phyloP scores from a whole-genome alignment of 768 basidiomycete genomes.

The Amanita polypyramis region DNA sequence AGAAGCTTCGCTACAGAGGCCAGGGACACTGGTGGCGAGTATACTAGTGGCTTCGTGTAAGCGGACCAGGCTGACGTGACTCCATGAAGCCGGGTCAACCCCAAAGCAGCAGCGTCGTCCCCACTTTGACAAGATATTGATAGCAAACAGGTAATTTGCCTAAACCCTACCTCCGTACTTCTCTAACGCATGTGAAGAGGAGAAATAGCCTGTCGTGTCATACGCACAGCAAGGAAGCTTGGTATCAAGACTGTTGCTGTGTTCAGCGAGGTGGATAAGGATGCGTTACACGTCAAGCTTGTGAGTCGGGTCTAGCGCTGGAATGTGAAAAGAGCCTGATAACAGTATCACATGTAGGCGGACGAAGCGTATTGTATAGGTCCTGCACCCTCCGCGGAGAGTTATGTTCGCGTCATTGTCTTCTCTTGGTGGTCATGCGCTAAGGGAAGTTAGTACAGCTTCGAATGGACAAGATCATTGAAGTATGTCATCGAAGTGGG shows the following conservation, averaged over 20 bases:
- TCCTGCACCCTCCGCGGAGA: slow-evolving; percentile 79
- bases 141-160: slow-evolving; percentile 66
- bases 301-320: slow-evolving; percentile 26
- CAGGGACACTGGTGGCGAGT: background rate
- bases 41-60: background rate
- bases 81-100: background rate
- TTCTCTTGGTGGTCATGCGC: background rate
- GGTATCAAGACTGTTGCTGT: slow-evolving; percentile 91
- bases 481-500: slow-evolving; percentile 69
- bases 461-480: slow-evolving; percentile 80
- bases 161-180: background rate
- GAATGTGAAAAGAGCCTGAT: background rate
- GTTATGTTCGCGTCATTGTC: slow-evolving; percentile 54
- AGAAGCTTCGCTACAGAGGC: background rate
- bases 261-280: slow-evolving; percentile 78
- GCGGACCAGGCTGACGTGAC: background rate
- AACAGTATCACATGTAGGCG: slow-evolving; percentile 30
- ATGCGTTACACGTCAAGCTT: slow-evolving; percentile 75
- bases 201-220: slow-evolving; percentile 93
- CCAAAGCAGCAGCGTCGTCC: slow-evolving; percentile 18
- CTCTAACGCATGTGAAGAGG: slow-evolving; percentile 39
- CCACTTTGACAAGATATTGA: slow-evolving; percentile 84
- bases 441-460: slow-evolving; percentile 34
- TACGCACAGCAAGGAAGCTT: slow-evolving; percentile 78
- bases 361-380: slow-evolving; percentile 92